Evolutionary conservation across 1,284 basidiomycete species (phyloP).

Genomic region (Pyrrhoderma lamaoense): DNA sequence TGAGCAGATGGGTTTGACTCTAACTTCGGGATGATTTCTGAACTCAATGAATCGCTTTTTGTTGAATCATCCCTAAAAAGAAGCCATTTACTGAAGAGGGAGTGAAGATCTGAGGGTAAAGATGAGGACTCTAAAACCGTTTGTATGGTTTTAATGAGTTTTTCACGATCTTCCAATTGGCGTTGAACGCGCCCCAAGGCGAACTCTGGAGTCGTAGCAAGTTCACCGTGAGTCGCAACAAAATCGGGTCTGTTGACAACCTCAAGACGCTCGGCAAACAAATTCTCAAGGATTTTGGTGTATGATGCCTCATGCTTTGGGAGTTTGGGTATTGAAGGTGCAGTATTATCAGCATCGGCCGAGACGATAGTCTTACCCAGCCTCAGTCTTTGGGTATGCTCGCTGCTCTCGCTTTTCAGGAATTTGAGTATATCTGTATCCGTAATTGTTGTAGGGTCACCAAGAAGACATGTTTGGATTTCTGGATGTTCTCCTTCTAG

Average conservation of each 20-base stretch:
- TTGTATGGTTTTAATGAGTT: conserved; percentile 57
- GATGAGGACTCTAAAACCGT: conserved; percentile 39
- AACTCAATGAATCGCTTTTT: conserved; percentile 55
- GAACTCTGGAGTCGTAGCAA: conserved; percentile 87
- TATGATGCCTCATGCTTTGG: conserved; percentile 91
- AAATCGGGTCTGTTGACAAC: conserved; percentile 75
- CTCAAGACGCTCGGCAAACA: conserved; percentile 80
- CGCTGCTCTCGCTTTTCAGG: conserved; percentile 29
- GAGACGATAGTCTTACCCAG: conserved; percentile 31
- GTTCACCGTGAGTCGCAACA: conserved; percentile 57
- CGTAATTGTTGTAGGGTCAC: conserved; percentile 39
- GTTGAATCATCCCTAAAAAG: conserved; percentile 54
- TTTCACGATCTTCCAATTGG: conserved; percentile 64
- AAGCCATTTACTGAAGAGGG: conserved; percentile 68
- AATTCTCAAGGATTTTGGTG: conserved; percentile 78
- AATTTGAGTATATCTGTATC: conserved; percentile 41
- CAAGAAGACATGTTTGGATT: conserved; percentile 58
- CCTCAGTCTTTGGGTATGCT: conserved; percentile 36
- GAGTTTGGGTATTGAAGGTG: conserved; percentile 44
- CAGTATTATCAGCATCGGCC: not conserved
- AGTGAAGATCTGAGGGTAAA: conserved; percentile 56
- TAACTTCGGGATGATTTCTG: conserved; percentile 45
- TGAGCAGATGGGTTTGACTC: conserved; percentile 36
- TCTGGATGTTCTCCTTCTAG: conserved; percentile 41
- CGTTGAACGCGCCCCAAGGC: conserved; percentile 88